phyloP scores from a whole-genome alignment of 2,329 filamentous ascomycete genomes.

The Chaetomium olivaceum region DNA sequence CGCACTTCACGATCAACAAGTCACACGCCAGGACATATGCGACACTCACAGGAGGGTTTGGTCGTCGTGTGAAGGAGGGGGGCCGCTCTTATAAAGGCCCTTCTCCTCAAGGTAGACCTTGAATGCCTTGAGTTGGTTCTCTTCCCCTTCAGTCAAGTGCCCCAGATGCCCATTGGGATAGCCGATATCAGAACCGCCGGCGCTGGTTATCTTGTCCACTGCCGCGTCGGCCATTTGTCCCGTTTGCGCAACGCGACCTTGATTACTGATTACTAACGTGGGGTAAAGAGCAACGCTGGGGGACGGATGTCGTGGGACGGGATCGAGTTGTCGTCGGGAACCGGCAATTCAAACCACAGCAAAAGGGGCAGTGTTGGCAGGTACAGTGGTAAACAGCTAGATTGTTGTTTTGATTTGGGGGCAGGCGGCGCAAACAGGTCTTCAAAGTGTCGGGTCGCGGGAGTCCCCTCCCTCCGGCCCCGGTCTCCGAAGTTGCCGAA shows the following conservation, averaged over 20 bases:
- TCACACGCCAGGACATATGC: background rate
- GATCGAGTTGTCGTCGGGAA: background rate
- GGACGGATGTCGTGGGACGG: background rate
- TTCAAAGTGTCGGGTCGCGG: background rate
- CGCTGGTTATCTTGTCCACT: constrained; percentile 24
- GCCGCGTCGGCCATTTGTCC: constrained; percentile 18
- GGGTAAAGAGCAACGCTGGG: background rate
- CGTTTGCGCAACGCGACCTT: background rate
- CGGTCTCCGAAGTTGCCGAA: constrained; percentile 14
- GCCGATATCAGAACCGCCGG: constrained; percentile 41
- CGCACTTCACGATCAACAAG: background rate
- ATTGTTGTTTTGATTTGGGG: background rate
- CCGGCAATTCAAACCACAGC: background rate
- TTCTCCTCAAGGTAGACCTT: constrained; percentile 67
- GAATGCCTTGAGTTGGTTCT: constrained; percentile 68
- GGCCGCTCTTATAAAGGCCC: constrained; percentile 60
- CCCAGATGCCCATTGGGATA: constrained; percentile 80
- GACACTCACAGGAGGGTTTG: constrained; percentile 65
- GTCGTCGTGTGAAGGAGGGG: constrained; percentile 68
- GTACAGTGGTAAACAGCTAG: too few species aligned
- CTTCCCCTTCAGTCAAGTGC: constrained; percentile 70
- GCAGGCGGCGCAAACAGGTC: background rate
- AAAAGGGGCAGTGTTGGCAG: background rate
- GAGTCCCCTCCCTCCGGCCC: background rate
- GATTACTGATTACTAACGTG: background rate